Conservation (phyloP, 768 basidiomycete species). For the Tulasnella sp. region DNA sequence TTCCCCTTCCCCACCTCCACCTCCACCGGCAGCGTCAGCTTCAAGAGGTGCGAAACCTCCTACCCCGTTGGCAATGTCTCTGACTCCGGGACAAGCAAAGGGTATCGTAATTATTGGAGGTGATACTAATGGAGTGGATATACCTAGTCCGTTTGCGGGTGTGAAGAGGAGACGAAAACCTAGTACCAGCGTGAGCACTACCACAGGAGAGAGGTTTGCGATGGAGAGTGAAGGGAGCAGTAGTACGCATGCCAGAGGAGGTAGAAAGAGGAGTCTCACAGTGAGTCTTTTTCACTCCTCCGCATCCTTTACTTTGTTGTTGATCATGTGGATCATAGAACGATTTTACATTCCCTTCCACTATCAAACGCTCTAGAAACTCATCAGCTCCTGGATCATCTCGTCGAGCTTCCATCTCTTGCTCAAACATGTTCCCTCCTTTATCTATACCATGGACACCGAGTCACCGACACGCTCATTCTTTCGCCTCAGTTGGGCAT, state of each 20-base stretch:
- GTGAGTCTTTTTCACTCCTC: too few relatives aligned
- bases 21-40: too few relatives aligned
- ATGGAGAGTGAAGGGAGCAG: conserved; percentile 9
- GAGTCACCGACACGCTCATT: neutral
- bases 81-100: neutral
- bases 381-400: neutral
- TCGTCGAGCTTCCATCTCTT: conserved; percentile 5
- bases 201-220: too few relatives aligned
- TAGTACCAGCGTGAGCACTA: neutral
- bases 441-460: neutral
- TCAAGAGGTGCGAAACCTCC: too few relatives aligned
- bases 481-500: too few relatives aligned
- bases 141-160: conserved; percentile 5
- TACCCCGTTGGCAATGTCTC: too few relatives aligned
- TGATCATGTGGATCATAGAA: too few relatives aligned
- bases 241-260: conserved; percentile 4
- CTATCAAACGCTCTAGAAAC: neutral
- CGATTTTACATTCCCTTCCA: too few relatives aligned
- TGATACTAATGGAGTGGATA: neutral
- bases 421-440: conserved; percentile 6
- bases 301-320: too few relatives aligned
- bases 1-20: neutral
- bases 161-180: conserved; percentile 1
- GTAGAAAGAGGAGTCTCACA: too few relatives aligned
- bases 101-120: conserved; percentile 10